A percentile compares a stretch with the other conserved stretches of the same genome.
Evolutionary conservation across 2,329 filamentous ascomycete species (phyloP).

Genomic region (Colletotrichum tropicicola): DNA sequence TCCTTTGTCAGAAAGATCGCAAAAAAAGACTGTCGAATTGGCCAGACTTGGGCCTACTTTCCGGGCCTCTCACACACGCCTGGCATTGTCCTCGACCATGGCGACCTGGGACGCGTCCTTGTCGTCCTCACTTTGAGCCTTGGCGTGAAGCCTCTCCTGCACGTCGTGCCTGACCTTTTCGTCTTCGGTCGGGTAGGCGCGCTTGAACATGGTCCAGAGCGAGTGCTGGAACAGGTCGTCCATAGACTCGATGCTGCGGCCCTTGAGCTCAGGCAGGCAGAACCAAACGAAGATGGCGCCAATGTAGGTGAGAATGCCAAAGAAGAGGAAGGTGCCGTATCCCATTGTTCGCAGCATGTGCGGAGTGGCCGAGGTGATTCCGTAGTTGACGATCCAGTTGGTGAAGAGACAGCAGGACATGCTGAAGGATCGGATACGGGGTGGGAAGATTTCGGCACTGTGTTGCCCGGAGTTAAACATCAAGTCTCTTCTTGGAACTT

Average conservation of each 20-base stretch:
- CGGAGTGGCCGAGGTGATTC: slow-evolving; percentile 39
- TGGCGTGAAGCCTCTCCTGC: not conserved
- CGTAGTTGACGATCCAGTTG: slow-evolving; percentile 43
- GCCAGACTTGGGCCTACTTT: no score
- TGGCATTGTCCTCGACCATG: slow-evolving; percentile 9
- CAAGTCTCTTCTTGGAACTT: no score
- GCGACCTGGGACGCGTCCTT: not conserved
- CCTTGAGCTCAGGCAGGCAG: slow-evolving; percentile 60
- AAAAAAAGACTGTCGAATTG: no score
- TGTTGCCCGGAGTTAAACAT: not conserved
- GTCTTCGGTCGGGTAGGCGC: slow-evolving; percentile 60
- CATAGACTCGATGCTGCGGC: slow-evolving; percentile 58
- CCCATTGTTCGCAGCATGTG: slow-evolving; percentile 31
- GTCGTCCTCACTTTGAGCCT: not conserved
- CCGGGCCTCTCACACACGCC: not conserved
- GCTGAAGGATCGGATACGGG: slow-evolving; percentile 38
- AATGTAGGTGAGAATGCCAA: slow-evolving; percentile 16
- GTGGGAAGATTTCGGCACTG: slow-evolving; percentile 40
- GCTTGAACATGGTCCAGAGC: slow-evolving; percentile 50
- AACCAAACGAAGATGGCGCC: slow-evolving; percentile 51
- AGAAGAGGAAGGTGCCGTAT: slow-evolving; percentile 29
- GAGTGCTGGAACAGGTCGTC: slow-evolving; percentile 53
- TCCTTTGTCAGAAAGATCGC: no score
- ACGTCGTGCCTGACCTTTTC: slow-evolving; percentile 22
- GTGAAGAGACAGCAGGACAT: slow-evolving; percentile 35